Percentiles rank a stretch among this genome's conserved stretches.
These are phyloP conservation scores for Phytopythium boreale DNA, from an alignment of 352 stramenopile species.

Conservation along the genomic window DNA sequence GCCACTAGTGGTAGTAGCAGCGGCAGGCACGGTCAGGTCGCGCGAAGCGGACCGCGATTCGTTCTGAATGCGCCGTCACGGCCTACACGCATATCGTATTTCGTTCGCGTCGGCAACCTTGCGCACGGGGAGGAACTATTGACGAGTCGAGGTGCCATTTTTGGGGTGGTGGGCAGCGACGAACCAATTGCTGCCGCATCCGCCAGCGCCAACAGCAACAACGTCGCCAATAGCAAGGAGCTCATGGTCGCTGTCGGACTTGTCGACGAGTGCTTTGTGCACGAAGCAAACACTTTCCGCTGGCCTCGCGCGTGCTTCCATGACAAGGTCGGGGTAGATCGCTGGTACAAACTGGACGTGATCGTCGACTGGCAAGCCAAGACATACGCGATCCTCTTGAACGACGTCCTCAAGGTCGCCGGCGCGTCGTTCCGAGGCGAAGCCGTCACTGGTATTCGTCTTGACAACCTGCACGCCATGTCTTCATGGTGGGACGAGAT, in stretches of 20 bases:
- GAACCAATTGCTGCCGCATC: constrained; percentile 2
- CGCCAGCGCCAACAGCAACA: neutral
- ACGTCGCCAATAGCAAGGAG: constrained; percentile 25
- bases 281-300: constrained; percentile 73
- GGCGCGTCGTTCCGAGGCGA: constrained; percentile 49
- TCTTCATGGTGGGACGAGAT: constrained; percentile 95
- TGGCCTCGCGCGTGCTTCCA: constrained; percentile 50
- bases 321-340: constrained; percentile 48
- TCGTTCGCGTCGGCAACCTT: constrained; percentile 59
- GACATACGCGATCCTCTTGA: constrained; percentile 88
- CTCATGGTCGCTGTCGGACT: constrained; percentile 71
- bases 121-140: constrained; percentile 31
- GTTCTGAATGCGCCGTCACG: constrained; percentile 18
- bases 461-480: constrained; percentile 82
- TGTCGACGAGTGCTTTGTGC: constrained; percentile 56
- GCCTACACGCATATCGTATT: constrained; percentile 74
- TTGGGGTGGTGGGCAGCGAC: constrained; percentile 34
- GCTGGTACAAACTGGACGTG: constrained; percentile 96
- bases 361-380: constrained; percentile 79
- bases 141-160: constrained; percentile 60
- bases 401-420: constrained; percentile 86
- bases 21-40: constrained; percentile 18
- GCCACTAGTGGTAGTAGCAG: constrained; percentile 7
- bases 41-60: constrained; percentile 49
- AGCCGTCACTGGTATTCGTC: constrained; percentile 49